Percentiles rank a stretch among this genome's conserved stretches.
These are phyloP conservation scores for Colletotrichum camelliae DNA, from an alignment of 2,329 filamentous ascomycete species.

Conservation along the genomic window DNA sequence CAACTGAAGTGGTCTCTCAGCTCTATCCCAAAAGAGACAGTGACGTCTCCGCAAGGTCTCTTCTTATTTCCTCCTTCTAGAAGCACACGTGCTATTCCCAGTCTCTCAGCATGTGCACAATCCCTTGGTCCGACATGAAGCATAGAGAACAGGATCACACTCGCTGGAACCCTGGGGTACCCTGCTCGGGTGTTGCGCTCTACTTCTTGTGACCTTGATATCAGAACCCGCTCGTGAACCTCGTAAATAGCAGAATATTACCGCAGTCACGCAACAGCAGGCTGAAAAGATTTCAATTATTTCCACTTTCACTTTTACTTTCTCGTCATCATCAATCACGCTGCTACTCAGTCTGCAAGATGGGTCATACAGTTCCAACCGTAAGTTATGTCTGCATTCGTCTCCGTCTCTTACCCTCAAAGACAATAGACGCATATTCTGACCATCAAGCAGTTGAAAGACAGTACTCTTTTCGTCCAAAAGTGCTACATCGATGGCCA, in stretches of 20 bases:
- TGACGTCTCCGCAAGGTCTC: background rate
- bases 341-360: background rate
- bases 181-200: background rate
- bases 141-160: background rate
- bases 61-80: background rate
- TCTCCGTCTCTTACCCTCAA: background rate
- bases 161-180: background rate
- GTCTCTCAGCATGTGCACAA: background rate
- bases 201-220: background rate
- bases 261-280: background rate
- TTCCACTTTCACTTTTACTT: background rate
- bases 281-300: background rate
- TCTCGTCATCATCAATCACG: background rate
- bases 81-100: background rate
- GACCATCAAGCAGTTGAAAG: background rate
- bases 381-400: background rate
- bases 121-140: background rate
- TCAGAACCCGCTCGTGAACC: background rate
- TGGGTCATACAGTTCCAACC: background rate
- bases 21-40: background rate
- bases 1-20: background rate
- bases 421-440: background rate
- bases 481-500: conserved; percentile 87
- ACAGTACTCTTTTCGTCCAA: background rate
- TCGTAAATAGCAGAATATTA: background rate